phyloP scores from a whole-genome alignment of 164 flowering plant genomes.

The Magnolia sinica region DNA sequence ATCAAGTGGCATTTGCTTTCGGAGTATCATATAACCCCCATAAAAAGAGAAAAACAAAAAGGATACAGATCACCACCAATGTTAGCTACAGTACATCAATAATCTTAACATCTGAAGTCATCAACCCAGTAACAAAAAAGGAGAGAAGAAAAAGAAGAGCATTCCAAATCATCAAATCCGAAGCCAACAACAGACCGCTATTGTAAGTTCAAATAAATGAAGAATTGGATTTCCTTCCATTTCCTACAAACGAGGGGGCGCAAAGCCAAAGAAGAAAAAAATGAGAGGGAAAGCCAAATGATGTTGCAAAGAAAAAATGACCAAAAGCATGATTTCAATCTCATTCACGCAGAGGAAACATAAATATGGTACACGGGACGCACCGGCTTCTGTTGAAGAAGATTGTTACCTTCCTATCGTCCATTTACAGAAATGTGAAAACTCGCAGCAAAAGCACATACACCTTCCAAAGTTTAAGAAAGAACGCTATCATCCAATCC shows the following conservation, averaged over 20 bases:
- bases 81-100: no score
- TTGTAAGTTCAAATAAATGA: background rate
- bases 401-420: background rate
- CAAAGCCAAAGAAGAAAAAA: background rate
- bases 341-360: background rate
- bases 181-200: no score
- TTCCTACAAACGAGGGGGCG: background rate
- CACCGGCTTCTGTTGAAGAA: slow-evolving; percentile 1
- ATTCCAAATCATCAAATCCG: no score
- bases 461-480: background rate
- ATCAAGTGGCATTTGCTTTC: no score
- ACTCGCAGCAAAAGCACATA: background rate
- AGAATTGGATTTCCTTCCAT: background rate
- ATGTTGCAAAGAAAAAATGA: background rate
- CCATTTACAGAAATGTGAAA: background rate
- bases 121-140: no score
- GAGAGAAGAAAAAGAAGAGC: no score
- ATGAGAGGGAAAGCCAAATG: background rate
- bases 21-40: no score
- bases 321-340: background rate
- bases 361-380: slow-evolving; percentile 5
- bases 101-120: no score
- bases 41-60: no score
- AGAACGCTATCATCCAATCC: background rate
- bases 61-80: no score